A percentile compares a stretch with the other conserved stretches of the same genome.
Evolutionary conservation across 768 basidiomycete genomes (phyloP).

Genomic region (Tricholoma bakamatsutake): DNA sequence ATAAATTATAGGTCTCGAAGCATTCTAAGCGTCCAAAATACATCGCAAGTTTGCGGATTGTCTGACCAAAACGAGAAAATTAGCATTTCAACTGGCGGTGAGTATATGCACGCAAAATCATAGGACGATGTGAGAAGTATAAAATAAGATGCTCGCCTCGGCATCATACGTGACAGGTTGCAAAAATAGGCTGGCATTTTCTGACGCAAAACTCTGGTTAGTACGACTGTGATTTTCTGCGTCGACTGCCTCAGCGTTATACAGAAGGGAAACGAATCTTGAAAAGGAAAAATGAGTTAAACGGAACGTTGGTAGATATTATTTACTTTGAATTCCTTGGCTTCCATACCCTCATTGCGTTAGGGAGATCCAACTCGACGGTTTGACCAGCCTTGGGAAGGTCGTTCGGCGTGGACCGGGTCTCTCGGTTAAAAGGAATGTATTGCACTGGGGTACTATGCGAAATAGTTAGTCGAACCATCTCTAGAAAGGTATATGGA

Average conservation of each 20-base stretch:
- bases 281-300: not conserved
- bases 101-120: not conserved
- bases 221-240: slow-evolving; percentile 25
- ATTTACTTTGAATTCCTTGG: slow-evolving; percentile 46
- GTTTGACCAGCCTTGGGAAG: slow-evolving; percentile 20
- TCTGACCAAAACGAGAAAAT: slow-evolving; percentile 26
- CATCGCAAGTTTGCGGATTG: slow-evolving; percentile 42
- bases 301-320: not conserved
- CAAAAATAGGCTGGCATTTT: slow-evolving; percentile 37
- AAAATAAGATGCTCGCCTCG: slow-evolving; percentile 34
- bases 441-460: slow-evolving; percentile 34
- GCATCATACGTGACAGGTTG: slow-evolving; percentile 55
- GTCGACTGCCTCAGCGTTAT: slow-evolving; percentile 50
- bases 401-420: slow-evolving; percentile 7
- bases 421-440: slow-evolving; percentile 17
- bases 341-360: slow-evolving; percentile 57
- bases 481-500: not conserved
- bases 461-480: slow-evolving; percentile 2
- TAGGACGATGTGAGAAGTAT: not conserved
- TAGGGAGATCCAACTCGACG: slow-evolving; percentile 44
- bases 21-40: slow-evolving; percentile 65
- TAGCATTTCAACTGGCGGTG: not conserved
- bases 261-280: slow-evolving; percentile 40
- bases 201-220: slow-evolving; percentile 10
- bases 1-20: slow-evolving; percentile 31